Evolutionary conservation across 179 eudicot species (phyloP).

Genomic region (Monotropa hypopitys): DNA sequence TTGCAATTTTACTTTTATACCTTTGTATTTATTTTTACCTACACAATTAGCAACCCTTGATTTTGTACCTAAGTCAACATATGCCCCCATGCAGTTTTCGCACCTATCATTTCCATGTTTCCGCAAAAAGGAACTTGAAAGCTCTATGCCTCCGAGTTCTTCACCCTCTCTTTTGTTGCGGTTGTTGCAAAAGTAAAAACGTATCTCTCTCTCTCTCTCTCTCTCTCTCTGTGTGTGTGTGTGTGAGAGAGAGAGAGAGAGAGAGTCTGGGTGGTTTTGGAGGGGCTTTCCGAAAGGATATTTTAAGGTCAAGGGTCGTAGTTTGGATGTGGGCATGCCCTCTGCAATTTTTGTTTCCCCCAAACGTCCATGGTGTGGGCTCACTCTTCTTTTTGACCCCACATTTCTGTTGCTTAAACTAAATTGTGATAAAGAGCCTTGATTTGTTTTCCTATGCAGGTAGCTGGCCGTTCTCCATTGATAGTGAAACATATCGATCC

Average conservation of each 20-base stretch:
- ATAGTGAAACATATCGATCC: background rate
- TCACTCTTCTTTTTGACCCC: no score
- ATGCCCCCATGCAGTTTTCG: background rate
- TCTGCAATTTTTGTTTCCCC: conserved; percentile 26
- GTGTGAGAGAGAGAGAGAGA: background rate
- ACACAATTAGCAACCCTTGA: no score
- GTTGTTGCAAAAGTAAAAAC: background rate
- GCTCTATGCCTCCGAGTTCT: background rate
- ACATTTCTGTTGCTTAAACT: background rate
- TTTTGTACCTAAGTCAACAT: background rate
- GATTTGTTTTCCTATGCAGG: background rate
- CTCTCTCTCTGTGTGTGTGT: no score
- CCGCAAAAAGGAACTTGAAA: background rate
- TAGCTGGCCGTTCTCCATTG: background rate
- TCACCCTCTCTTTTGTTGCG: background rate
- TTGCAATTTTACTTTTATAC: no score
- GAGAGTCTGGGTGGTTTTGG: background rate
- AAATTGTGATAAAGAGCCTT: background rate
- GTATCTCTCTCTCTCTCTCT: no score
- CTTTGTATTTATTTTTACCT: no score
- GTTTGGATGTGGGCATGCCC: conserved; percentile 24
- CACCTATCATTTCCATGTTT: background rate
- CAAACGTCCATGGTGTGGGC: background rate
- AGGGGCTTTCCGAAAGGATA: conserved; percentile 10
- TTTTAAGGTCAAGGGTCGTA: conserved; percentile 33